Conservation (phyloP, 179 eudicot species). For the Camellia oleifera region DNA sequence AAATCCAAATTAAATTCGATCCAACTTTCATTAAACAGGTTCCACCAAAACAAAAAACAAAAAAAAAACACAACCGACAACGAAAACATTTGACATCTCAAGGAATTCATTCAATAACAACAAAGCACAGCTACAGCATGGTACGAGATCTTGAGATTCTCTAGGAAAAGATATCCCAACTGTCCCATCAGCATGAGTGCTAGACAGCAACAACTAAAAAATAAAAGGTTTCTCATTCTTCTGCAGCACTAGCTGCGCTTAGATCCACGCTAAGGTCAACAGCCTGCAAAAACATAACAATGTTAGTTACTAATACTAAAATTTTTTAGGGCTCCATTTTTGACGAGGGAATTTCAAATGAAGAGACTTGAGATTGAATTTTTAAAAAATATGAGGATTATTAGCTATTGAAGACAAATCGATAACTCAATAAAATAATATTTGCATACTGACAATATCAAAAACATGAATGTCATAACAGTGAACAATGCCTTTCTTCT, state of each 20-base stretch:
- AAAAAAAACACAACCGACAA: too few species aligned
- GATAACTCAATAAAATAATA: neutral
- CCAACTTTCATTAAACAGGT: neutral
- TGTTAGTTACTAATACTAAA: neutral
- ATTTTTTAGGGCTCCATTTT: neutral
- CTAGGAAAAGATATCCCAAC: too few species aligned
- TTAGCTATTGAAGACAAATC: too few species aligned
- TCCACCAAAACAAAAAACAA: neutral
- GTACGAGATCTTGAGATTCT: too few species aligned
- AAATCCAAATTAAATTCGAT: neutral
- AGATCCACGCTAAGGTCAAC: slow-evolving; percentile 67
- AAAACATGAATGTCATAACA: neutral
- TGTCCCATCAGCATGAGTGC: too few species aligned
- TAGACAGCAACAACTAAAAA: neutral
- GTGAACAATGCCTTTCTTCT: neutral
- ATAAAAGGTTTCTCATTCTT: slow-evolving; percentile 35
- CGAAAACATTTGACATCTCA: neutral
- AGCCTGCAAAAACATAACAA: slow-evolving; percentile 31
- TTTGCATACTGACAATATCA: neutral
- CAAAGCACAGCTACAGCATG: slow-evolving; percentile 5
- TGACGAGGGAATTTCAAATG: too few species aligned
- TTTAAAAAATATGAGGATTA: too few species aligned
- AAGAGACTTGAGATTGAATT: too few species aligned
- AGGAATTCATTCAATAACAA: neutral
- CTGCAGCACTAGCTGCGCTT: slow-evolving; percentile 73